Base-by-base conservation (phyloP, 805 yeast species). In the Kazachstania africana region DNA sequence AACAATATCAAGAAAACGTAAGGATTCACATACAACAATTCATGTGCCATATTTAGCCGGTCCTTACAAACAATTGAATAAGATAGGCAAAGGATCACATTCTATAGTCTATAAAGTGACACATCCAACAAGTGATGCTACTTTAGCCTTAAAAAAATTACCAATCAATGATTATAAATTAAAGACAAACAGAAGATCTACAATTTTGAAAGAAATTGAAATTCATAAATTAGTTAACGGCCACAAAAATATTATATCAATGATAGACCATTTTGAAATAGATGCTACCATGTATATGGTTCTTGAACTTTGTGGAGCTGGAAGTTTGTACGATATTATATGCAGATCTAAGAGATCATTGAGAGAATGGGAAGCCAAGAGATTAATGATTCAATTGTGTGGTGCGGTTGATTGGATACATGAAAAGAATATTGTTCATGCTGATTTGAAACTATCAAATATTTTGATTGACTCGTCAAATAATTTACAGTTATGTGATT, bases 71-170 rank as follows among this genome's bases (percentile, higher is more conserved):
- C 22, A 19, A 10, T 6, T 19, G 10, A 10, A 6, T 6, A 19
- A 10, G 10, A 10, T 19, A 8, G 22, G 22, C 13, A 23, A 23
- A 13, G 36, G 36, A n/a, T 12, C 20, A 5, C 36, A 33, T 33
- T 33, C 36, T 4, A 17, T 29, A 12, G 32, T 28, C 6, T 33
- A 29, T 16, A 33, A 24, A 10, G 10, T 33, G 12, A 26, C 21
- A 6, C 18, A 28, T 24, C 94, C 83, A 57, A 78, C 83, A 37
- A 65, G 72, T 39, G 95, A 95, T 21, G 70, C 72, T 48, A 68
- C 81, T 3, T 88, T 66, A 57, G 97, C 97, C n/a, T 97, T 97
- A 17, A 88, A 88, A 50, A 88, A 96, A 0, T 91, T 88, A 26
- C 95, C 96, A 35, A 88, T 85, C 57, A 85, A 84, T 0, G 83